Percentiles rank a stretch among this genome's conserved stretches.
Evolutionary conservation across 495 filamentous ascomycete species (phyloP).

Genomic region (Filosporella fistucella): DNA sequence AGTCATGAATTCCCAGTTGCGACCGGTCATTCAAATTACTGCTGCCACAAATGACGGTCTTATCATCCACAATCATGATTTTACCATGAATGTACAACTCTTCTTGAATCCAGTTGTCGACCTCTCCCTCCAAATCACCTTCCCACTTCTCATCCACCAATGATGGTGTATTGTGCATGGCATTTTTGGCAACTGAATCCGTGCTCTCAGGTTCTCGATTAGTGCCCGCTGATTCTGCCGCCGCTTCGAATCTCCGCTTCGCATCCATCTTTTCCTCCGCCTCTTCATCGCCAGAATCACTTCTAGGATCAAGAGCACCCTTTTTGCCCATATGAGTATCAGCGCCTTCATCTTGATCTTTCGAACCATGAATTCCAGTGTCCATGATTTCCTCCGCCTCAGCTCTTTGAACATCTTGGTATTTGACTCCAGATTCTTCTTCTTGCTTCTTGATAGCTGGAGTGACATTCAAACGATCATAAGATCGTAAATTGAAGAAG

Average conservation of each 20-base stretch:
- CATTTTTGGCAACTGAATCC: slow-evolving; percentile 73
- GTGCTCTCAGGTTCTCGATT: slow-evolving; percentile 40
- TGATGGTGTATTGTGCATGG: slow-evolving; percentile 66
- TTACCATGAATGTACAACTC: slow-evolving; percentile 94
- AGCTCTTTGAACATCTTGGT: slow-evolving; percentile 79
- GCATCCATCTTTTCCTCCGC: slow-evolving; percentile 42
- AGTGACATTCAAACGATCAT: slow-evolving; percentile 85
- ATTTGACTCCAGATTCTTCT: slow-evolving; percentile 72
- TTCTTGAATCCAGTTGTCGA: slow-evolving; percentile 86
- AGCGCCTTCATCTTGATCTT: slow-evolving; percentile 20
- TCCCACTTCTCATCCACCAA: slow-evolving; percentile 71
- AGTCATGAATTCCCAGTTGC: slow-evolving; percentile 85
- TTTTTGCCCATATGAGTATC: slow-evolving; percentile 22
- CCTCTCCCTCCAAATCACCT: slow-evolving; percentile 65
- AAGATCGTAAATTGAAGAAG: slow-evolving; percentile 85
- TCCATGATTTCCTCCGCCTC: slow-evolving; percentile 84
- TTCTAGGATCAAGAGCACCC: slow-evolving; percentile 28
- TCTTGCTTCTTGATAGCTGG: slow-evolving; percentile 63
- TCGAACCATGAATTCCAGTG: slow-evolving; percentile 45
- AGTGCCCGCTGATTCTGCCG: slow-evolving; percentile 37
- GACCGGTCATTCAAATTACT: slow-evolving; percentile 94
- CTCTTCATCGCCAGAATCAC: slow-evolving; percentile 41
- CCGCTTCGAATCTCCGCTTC: slow-evolving; percentile 62
- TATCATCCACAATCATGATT: slow-evolving; percentile 80
- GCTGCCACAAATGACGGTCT: slow-evolving; percentile 75